These are phyloP conservation scores for Starmerella floris DNA, from an alignment of 805 yeast species.

Conservation along the genomic window DNA sequence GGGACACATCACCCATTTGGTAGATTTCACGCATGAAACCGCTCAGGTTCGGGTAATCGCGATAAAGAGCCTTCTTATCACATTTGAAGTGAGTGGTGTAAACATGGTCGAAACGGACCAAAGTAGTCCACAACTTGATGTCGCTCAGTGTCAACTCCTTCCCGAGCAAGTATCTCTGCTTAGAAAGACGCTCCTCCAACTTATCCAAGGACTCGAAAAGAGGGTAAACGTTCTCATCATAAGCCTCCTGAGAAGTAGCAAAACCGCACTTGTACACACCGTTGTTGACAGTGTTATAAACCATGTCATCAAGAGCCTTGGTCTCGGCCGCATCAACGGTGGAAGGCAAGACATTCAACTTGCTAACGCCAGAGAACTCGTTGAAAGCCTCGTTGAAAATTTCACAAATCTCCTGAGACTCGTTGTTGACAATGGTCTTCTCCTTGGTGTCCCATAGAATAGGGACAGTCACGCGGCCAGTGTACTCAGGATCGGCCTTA, in stretches of 20 bases:
- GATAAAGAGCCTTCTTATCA: conserved; percentile 67
- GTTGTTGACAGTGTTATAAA: conserved; percentile 73
- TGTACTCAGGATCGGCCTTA: conserved; percentile 61
- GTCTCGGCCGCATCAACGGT: conserved; percentile 31
- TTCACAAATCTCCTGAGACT: conserved; percentile 77
- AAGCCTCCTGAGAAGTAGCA: conserved; percentile 70
- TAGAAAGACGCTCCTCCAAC: conserved; percentile 23
- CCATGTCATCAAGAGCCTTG: conserved; percentile 69
- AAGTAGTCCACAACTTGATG: conserved; percentile 72
- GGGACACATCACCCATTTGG: conserved; percentile 51
- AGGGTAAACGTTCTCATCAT: conserved; percentile 50
- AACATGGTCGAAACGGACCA: conserved; percentile 82
- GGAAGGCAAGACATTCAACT: conserved; percentile 31
- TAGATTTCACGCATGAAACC: conserved; percentile 72
- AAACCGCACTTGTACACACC: conserved; percentile 92
- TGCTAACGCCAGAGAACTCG: conserved; percentile 27
- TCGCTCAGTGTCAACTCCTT: conserved; percentile 77
- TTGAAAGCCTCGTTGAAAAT: conserved; percentile 66
- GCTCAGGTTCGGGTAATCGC: conserved; percentile 64
- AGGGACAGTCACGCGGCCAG: conserved; percentile 83
- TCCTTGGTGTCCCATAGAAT: conserved; percentile 81
- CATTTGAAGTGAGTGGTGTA: conserved; percentile 94
- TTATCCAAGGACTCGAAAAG: conserved; percentile 54
- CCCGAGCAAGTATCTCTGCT: conserved; percentile 42
- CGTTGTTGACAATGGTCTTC: conserved; percentile 78